These are phyloP conservation scores for Gossypium trilobum DNA, from an alignment of 441 rosid species.

Conservation along the genomic window DNA sequence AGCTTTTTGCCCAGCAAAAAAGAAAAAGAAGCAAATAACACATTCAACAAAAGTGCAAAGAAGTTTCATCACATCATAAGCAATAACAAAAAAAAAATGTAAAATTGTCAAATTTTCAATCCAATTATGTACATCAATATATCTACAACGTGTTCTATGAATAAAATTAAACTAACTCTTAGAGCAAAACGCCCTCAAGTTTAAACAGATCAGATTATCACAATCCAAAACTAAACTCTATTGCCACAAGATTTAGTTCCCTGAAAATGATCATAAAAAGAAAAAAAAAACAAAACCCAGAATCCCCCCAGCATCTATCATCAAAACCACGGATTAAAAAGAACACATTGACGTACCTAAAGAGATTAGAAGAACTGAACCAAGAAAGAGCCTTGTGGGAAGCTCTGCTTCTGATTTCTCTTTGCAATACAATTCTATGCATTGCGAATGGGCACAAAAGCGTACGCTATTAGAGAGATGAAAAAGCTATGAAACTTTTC, in stretches of 20 bases:
- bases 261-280: not conserved
- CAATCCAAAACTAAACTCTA: not conserved
- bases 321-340: not conserved
- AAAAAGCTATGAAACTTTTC: not conserved
- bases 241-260: not conserved
- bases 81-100: not conserved
- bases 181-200: not conserved
- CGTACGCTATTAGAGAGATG: not conserved
- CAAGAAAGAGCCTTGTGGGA: constrained; percentile 23
- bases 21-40: not conserved
- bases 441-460: constrained; percentile 10
- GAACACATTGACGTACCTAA: constrained; percentile 22
- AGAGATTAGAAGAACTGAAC: constrained; percentile 23
- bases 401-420: constrained; percentile 25
- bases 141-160: not conserved
- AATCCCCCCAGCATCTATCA: not conserved
- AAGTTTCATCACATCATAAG: not conserved
- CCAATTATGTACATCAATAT: not conserved
- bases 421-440: constrained; percentile 29
- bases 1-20: not conserved
- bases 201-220: not conserved
- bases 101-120: not conserved
- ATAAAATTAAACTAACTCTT: not conserved
- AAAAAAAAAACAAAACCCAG: not conserved
- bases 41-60: not conserved